Evolutionary conservation across 2,329 filamentous ascomycete species (phyloP), one percentile per base, ranked within the genome.

Genomic region (Westerdykella ornata): DNA sequence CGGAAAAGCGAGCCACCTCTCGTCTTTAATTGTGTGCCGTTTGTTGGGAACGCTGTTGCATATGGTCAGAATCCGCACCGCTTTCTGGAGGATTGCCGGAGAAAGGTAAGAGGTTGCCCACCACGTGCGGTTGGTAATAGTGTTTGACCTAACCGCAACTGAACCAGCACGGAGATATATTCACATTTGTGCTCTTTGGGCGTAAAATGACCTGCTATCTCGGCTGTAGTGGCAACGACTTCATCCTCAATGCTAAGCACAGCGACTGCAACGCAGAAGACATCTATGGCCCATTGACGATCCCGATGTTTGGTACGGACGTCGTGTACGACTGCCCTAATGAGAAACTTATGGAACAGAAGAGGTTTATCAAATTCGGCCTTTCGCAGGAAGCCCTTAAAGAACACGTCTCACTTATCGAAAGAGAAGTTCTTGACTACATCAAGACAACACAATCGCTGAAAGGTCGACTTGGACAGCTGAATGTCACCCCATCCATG

Each of bases 21-120:
- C 43, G 84, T 90, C 47, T 90, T 89, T 66, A 84, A 88, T 67
- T 85, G 79, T 77, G 75, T 90, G 58, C 86, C 85, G 1, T 57
- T 70, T n/a, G 34, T 72, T 36, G 70, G 70, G 8, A 72, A 57
- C 44, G 70, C 70, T 11, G 54, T 73, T 32, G 52, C 48, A 18
- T 73, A 72, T 53, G 69, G 70, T 40, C 68, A 66, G 41, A 83
- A 92, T 56, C 85, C 85, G 14, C 84, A 84, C 48, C 70, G 69
- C 17, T 90, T 89, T 72, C 88, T 89, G 68, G 62, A 67, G 9
- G 49, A 72, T 56, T 72, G 76, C 65, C 73, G 77, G 51, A 71
- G 72, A 51, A 87, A 86, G 79, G 83, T 85, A 57, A 13, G 70
- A 49, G 12, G 19, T 2, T 22, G 15, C 3, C 15, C 4, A 19